Evolutionary conservation across 768 basidiomycete genomes (phyloP), one percentile per base, ranked within the genome.

Genomic region (Lactarius tabidus): DNA sequence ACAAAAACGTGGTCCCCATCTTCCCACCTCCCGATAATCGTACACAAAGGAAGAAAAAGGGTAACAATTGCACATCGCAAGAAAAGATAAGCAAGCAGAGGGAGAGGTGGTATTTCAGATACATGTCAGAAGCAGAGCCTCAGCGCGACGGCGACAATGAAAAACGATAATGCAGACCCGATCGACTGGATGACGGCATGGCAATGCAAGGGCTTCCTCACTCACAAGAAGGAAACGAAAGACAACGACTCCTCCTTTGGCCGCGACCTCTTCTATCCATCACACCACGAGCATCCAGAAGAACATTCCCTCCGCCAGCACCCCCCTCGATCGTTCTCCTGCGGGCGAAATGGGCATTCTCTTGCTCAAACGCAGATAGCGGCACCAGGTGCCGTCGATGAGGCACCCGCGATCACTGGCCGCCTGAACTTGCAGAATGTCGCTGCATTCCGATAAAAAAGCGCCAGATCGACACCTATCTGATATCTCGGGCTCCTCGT

Each of bases 141-240:
- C 17, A 41, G 39, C 15, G 12, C 23, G 15, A 15, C 26, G 15
- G 48, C 18, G 18, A 51, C n/a, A n/a, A n/a, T n/a, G 48, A 26
- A 51, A 23, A 15, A 51, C 23, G 48, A 51, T 51, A 51, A 51
- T 26, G 48, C 12, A 14, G 48, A 51, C 23, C 48, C 48, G 48
- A 51, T 51, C 48, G 48, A 51, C 48, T 51, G 48, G 48, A 51
- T 51, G 48, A 51, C 48, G 45, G 26, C 26, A 51, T 51, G n/a
- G 2, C 10, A 12, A 36, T 36, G 35, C n/a, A 10, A n/a, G 23
- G 4, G 12, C 45, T 48, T 48, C 45, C 45, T 7, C 14, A 14
- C 26, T 51, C 2, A 26, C 48, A 51, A 51, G 6, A 6, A 51
- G 12, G 12, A 51, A 48, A 45, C 1, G 17, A 48, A 48, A 3